Evolutionary conservation across 345 rosid genomes (phyloP), one percentile per base, ranked within the genome.

Genomic region (Draba incana): DNA sequence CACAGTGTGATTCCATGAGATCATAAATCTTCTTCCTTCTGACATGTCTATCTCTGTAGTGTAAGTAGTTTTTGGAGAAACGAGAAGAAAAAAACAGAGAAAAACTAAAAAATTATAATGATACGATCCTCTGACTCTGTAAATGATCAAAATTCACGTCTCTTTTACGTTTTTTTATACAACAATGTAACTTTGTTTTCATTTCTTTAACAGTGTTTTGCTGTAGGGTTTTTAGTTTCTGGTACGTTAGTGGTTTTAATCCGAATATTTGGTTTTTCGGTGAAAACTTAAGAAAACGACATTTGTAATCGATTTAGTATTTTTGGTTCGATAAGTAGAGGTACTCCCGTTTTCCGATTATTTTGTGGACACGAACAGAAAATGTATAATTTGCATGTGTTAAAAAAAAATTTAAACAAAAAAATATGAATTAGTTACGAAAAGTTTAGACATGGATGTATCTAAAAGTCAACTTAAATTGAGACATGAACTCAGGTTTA

Each of bases 31-130:
- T 31, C 4, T 1, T 49, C 27, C n/a, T 15, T 75, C 62, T 67
- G 73, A 66, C 77, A 59, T 53, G 28, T 61, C 23, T 56, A 57
- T 74, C 74, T 62, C 75, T 56, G 35, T 69, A 75, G 75, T 68
- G 78, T 75, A 75, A 75, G 70, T 75, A 75, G 78, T 55, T 67
- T 74, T 74, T 75, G 69, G 56, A 75, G 74, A 68, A 75, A 58
- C 56, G 16, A 55, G 53, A 51, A 64, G 58, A 69, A 69, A 50
- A 49, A 6, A 10, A 46, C 35, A 28, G 7, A 2, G 3, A 35
- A 48, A 43, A 55, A 52, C 35, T 2, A 14, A 15, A 57, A 58
- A 68, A 61, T 39, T 42, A 38, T 6, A 74, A 60, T 52, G 74
- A 46, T 74, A 74, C 69, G 44, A 54, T 74, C 73, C 69, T 75